Conservation (phyloP, 1,139 yeast species). For the Arxiozyma telluris region DNA sequence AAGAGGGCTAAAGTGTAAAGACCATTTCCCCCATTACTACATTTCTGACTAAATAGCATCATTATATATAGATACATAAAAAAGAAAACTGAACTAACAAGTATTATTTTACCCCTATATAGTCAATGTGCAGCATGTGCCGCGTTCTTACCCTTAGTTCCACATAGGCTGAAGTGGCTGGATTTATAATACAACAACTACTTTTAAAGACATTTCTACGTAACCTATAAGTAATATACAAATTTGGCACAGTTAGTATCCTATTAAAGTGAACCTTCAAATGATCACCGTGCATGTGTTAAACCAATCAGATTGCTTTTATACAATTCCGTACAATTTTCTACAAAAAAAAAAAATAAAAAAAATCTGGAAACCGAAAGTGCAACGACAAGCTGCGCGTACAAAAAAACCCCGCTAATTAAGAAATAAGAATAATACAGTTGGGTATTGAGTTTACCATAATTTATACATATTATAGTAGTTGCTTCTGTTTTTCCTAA, state of each 20-base stretch:
- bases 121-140: neutral
- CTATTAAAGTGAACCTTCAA: neutral
- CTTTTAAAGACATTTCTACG: neutral
- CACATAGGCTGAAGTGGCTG: too few relatives aligned
- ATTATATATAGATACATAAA: too few relatives aligned
- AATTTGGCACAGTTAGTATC: too few relatives aligned
- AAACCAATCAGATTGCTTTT: neutral
- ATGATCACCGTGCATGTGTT: neutral
- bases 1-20: constrained; percentile 7
- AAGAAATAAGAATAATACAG: neutral
- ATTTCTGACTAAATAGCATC: neutral
- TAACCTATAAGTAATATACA: neutral
- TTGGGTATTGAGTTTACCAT: too few relatives aligned
- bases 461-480: too few relatives aligned
- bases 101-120: neutral
- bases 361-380: neutral
- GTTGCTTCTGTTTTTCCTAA: too few relatives aligned
- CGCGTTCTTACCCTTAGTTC: too few relatives aligned
- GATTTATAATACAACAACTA: neutral
- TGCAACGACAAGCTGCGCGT: neutral
- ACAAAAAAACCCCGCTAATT: neutral
- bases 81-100: neutral
- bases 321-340: neutral
- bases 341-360: neutral
- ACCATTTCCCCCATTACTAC: neutral